Evolutionary conservation across 176 grass and related monocot species (phyloP).

Genomic region (Stipa capillata): DNA sequence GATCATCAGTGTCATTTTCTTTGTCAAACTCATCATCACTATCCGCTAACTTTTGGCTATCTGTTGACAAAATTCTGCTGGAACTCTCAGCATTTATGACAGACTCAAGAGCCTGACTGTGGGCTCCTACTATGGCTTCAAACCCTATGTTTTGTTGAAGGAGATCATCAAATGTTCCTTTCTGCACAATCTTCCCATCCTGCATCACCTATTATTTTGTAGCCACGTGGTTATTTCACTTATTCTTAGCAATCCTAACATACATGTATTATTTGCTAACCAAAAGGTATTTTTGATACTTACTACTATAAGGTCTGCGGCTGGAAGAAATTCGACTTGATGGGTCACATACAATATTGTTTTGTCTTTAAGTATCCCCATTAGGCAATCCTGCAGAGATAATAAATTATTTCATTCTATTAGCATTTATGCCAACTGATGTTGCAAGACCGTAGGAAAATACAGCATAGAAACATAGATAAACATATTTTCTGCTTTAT

Average conservation of each 20-base stretch:
- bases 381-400: constrained; percentile 74
- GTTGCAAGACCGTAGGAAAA: background rate
- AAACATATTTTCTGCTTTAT: background rate
- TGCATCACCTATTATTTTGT: constrained; percentile 83
- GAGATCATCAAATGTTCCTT: constrained; percentile 80
- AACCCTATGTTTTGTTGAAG: constrained; percentile 81
- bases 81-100: constrained; percentile 73
- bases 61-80: constrained; percentile 52
- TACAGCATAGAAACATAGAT: background rate
- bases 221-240: constrained; percentile 8
- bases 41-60: constrained; percentile 24
- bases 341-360: constrained; percentile 94
- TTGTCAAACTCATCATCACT: constrained; percentile 34
- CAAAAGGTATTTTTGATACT: constrained; percentile 14
- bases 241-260: background rate
- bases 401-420: background rate
- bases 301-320: constrained; percentile 87
- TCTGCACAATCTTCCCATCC: constrained; percentile 76
- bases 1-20: constrained; percentile 38
- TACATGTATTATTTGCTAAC: background rate
- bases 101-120: constrained; percentile 83
- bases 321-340: constrained; percentile 98
- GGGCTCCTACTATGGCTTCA: constrained; percentile 87
- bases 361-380: constrained; percentile 86
- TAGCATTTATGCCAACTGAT: background rate